A percentile compares a stretch with the other conserved stretches of the same genome.
Conservation (phyloP, 495 filamentous ascomycete species). For the Trichoderma orchidacearum region DNA sequence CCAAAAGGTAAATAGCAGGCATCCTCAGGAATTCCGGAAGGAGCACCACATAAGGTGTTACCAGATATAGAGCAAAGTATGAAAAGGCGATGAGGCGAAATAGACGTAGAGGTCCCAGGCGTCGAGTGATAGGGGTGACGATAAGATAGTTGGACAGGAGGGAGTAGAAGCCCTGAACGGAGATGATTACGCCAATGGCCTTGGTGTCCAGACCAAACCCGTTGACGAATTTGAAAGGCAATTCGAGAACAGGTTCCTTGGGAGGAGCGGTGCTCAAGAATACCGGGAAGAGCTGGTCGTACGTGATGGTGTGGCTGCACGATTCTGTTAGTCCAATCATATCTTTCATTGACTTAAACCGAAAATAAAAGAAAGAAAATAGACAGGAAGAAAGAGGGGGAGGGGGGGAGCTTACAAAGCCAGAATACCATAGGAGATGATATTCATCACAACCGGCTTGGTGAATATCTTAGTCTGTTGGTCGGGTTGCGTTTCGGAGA, state of each 20-base stretch:
- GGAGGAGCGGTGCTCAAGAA: conserved; percentile 65
- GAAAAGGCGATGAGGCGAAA: conserved; percentile 66
- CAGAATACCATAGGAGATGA: conserved; percentile 80
- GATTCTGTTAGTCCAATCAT: conserved; percentile 8
- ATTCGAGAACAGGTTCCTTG: conserved; percentile 22
- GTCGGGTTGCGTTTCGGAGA: neutral
- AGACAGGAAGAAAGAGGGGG: no score
- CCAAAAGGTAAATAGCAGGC: conserved; percentile 54
- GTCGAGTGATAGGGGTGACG: conserved; percentile 58
- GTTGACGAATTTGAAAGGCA: conserved; percentile 80
- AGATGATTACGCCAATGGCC: conserved; percentile 73
- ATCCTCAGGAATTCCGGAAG: conserved; percentile 58
- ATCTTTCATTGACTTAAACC: conserved; percentile 1
- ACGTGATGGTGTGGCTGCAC: conserved; percentile 64
- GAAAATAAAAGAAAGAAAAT: neutral
- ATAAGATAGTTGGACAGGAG: conserved; percentile 72
- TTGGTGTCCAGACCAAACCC: conserved; percentile 73
- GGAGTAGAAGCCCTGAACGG: conserved; percentile 81
- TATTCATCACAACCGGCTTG: conserved; percentile 65
- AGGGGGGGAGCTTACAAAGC: conserved; percentile 98
- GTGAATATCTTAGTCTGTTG: conserved; percentile 43
- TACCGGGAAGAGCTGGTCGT: conserved; percentile 86
- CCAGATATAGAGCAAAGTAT: conserved; percentile 82
- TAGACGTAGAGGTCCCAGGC: conserved; percentile 61
- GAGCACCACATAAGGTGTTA: conserved; percentile 79